Base-by-base conservation (phyloP, 345 rosid species). In the Pugionium cornutum region DNA sequence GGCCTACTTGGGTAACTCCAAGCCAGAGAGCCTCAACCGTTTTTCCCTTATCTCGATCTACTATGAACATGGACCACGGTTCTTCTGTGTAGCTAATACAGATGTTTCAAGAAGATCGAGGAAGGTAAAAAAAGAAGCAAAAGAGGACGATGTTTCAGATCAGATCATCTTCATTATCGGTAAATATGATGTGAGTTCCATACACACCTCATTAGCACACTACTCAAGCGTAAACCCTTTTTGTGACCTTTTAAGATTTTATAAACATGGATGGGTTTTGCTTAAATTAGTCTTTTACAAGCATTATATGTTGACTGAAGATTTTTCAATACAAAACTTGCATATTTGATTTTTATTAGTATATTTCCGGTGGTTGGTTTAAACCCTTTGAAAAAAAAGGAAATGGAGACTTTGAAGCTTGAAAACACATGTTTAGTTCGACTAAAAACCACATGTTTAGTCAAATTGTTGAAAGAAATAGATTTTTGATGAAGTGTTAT, bases 261-360 rank as follows among this genome's bases (percentile, higher is more conserved):
- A 51, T 51, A 4, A 59, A 66, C 66, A 62, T 18, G 50, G 54
- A 52, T 73, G 76, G 76, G 71, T 58, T 72, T 65, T 65, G 50
- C 66, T 36, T 51, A 51, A 49, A 35, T 43, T 69, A 44, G 39
- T 52, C 61, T 59, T 32, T 33, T 60, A 34, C 53, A n/a, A 51
- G 9, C 36, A 27, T 2, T 32, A 56, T 39, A 30, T 47, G 3
- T 46, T 18, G 18, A 26, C 33, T 5, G 25, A 44, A 59, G 28
- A 18, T 6, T 4, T 32, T 47, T 47, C 49, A 54, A 36, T 54
- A 36, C 63, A 54, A 62, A 41, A 63, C 55, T 47, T 53, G 57
- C 62, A 55, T 37, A 25, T 30, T 4, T 54, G 18, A 49, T 40
- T 53, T 6, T 36, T 28, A 9, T 0, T 5, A 34, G 18, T 42